Conservation (phyloP, 2,329 filamentous ascomycete genomes). For the Zasmidium citrigriseum region DNA sequence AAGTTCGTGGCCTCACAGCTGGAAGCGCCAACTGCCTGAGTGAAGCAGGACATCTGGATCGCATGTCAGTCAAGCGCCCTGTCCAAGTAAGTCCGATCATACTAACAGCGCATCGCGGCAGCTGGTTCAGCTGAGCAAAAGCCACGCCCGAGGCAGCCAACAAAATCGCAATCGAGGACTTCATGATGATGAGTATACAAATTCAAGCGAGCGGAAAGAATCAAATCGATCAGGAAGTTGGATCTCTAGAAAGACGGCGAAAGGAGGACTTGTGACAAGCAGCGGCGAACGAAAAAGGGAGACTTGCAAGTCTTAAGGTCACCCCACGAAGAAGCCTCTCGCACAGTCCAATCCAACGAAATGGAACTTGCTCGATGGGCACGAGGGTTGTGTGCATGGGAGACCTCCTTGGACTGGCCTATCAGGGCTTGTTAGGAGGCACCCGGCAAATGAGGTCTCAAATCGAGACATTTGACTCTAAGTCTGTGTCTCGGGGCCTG, state of each 20-base stretch:
- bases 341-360: not conserved
- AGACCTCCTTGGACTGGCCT: not conserved
- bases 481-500: not conserved
- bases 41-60: slow-evolving; percentile 42
- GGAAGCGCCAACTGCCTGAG: slow-evolving; percentile 47
- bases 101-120: slow-evolving; percentile 9
- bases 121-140: slow-evolving; percentile 2
- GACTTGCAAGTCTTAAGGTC: not conserved
- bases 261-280: not conserved
- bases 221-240: not conserved
- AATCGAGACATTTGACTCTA: not conserved
- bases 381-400: not conserved
- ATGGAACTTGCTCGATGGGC: not conserved
- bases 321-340: not conserved
- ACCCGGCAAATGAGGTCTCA: not conserved
- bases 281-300: not conserved
- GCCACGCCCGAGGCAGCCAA: not conserved
- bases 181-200: not conserved
- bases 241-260: no score
- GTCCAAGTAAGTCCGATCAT: not conserved
- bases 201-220: not conserved
- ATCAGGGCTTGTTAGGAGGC: not conserved
- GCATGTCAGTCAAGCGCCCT: not conserved
- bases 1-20: slow-evolving; percentile 51
- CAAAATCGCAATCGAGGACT: not conserved